A percentile compares a stretch with the other conserved stretches of the same genome.
These are phyloP conservation scores for Lophium mytilinum DNA, from an alignment of 495 filamentous ascomycete genomes.

Conservation along the genomic window DNA sequence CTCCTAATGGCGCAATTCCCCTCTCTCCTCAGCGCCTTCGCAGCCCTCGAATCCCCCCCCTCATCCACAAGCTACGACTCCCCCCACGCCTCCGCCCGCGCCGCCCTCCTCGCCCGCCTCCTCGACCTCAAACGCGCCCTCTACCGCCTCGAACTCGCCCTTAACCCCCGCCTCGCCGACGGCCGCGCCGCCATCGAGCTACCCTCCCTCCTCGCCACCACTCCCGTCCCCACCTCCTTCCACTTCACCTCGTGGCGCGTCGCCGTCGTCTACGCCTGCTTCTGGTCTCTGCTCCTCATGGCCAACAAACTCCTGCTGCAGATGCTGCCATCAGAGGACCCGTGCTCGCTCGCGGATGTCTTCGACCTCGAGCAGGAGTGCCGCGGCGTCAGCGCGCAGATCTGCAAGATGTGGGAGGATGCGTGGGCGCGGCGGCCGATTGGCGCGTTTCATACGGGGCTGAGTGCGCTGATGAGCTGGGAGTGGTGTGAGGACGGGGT, in stretches of 20 bases:
- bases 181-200: conserved; percentile 7
- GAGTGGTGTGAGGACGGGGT: conserved; percentile 9
- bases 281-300: conserved; percentile 17
- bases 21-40: conserved; percentile 9
- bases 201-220: conserved; percentile 1
- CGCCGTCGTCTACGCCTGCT: conserved; percentile 17
- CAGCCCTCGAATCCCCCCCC: background rate
- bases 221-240: conserved; percentile 6
- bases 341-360: background rate
- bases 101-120: conserved; percentile 8
- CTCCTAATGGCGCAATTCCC: conserved; percentile 14
- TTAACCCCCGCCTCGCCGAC: conserved; percentile 3
- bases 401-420: conserved; percentile 21
- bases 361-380: conserved; percentile 11
- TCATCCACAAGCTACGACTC: background rate
- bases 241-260: conserved; percentile 16
- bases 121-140: conserved; percentile 5
- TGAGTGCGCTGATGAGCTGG: conserved; percentile 16
- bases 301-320: conserved; percentile 15
- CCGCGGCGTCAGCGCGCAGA: conserved; percentile 5
- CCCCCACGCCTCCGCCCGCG: background rate
- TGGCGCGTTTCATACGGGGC: conserved; percentile 14
- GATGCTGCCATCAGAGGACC: background rate
- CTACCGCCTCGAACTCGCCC: background rate
- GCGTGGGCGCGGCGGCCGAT: conserved; percentile 18